Base-by-base conservation (phyloP, 345 rosid genomes). In the Lepidium africanum region DNA sequence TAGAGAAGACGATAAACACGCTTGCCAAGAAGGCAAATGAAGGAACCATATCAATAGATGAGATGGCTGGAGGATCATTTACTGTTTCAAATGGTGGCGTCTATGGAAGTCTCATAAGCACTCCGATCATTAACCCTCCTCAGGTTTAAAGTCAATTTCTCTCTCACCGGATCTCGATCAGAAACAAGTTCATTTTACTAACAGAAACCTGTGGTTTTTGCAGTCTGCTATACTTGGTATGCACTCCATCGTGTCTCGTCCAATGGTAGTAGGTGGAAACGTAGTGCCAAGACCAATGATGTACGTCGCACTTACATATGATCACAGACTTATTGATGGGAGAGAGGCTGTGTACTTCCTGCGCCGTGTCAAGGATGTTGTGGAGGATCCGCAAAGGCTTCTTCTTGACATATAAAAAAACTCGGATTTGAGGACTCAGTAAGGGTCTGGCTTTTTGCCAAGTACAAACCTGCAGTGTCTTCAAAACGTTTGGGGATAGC, bases 11-110 rank as follows among this genome's bases (percentile, higher is more conserved):
- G 81, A 89, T 79, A 78, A 79, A 48, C 82, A 63, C 83, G 19
- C 89, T 92, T 63, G 98, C 96, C 10, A 92, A 81, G 85, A 92
- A 89, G 66, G 98, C 98, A 63, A 84, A 25, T 65, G 89, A 82
- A 69, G 98, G 98, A 12, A 78, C 98, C 6, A 86, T 89, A 39
- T 92, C 98, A 25, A 92, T 92, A 43, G 98, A 92, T 77, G 98
- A 92, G 75, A 92, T 92, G 98, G 96, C 98, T 58, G 98, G 96
- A 58, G 98, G 98, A 32, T 75, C 98, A 53, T 89, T 92, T 74
- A 92, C 98, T 4, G 40, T 72, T 30, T 72, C 71, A 30, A 72
- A 72, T 38, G 76, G 71, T 58, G 76, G 76, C 25, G 98, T 92
- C 46, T 89, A 92, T 49, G 98, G 98, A 64, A 92, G 98, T 69